Evolutionary conservation across 352 stramenopile species (phyloP), one percentile per base, ranked within the genome.

Genomic region (Thraustochytrium aureum): DNA sequence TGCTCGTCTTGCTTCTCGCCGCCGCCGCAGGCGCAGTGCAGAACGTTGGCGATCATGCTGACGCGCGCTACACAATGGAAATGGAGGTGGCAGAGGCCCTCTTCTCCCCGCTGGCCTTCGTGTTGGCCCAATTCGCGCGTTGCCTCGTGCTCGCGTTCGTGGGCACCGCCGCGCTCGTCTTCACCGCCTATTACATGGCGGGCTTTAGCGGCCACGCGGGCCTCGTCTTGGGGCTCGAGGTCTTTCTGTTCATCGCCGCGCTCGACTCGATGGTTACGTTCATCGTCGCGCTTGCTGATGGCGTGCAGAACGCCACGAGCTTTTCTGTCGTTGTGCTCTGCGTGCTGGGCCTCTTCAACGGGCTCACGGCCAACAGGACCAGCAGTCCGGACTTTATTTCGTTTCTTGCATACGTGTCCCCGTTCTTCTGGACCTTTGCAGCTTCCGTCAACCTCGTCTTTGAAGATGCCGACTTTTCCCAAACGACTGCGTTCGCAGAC

Each of bases 311-410:
- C 10, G 56, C 56, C 26, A 64, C 56, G 56, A 64, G 56, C 35
- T 64, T 26, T n/a, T 64, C 56, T 7, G 33, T 64, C 10, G 10
- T 64, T 10, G 10, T n/a, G 56, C 26, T 64, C 35, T 32, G 10
- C 10, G 33, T 64, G 26, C 35, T 64, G 33, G 56, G 56, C 26
- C 10, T 64, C 56, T 64, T 64, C n/a, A 64, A 64, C n/a, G 56
- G 56, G n/a, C 26, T 64, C 56, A 64, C 56, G 33, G 56, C 56
- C 26, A 64, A 64, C 56, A 64, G 10, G 56, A n/a, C 26, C 10
- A 26, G 10, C 56, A 64, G 56, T n/a, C 56, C 56, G 10, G 26
- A 32, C 56, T 64, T 64, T 38, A 26, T 64, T n/a, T 26, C 10
- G 10, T 64, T 10, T 10, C 10, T 64, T 26, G 10, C 56, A 7